phyloP scores from a whole-genome alignment of 441 rosid genomes.

The Daphne laureola region DNA sequence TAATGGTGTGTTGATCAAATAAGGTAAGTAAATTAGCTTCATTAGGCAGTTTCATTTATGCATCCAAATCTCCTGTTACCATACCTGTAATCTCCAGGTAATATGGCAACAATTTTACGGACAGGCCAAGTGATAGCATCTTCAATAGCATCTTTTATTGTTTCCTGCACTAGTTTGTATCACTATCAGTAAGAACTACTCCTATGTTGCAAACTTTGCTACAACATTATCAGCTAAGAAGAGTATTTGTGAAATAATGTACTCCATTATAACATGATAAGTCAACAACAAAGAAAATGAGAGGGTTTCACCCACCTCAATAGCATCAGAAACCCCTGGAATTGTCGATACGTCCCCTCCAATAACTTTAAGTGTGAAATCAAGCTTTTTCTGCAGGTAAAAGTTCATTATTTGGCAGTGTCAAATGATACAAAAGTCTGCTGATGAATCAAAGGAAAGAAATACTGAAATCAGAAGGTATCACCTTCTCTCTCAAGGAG shows the following conservation, averaged over 20 bases:
- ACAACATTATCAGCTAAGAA: background rate
- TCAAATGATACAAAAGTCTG: background rate
- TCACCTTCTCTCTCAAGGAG: conserved; percentile 76
- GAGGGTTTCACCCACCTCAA: conserved; percentile 50
- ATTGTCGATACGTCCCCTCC: conserved; percentile 85
- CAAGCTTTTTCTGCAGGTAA: conserved; percentile 60
- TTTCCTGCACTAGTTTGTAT: conserved; percentile 42
- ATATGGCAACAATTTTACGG: conserved; percentile 70
- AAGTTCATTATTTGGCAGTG: background rate
- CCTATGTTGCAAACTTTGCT: background rate
- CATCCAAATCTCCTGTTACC: background rate
- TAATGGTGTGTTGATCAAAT: background rate
- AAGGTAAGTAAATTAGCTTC: conserved; percentile 1
- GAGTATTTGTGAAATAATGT: background rate
- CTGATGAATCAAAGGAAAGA: background rate
- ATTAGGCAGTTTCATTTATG: background rate
- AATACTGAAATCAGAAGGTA: background rate
- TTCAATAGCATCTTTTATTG: conserved; percentile 79
- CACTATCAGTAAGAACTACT: conserved; percentile 8
- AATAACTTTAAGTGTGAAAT: conserved; percentile 68
- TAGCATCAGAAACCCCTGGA: conserved; percentile 82
- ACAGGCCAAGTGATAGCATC: conserved; percentile 95
- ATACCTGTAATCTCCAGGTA: conserved; percentile 97
- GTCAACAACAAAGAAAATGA: background rate
- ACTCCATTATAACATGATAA: background rate